Evolutionary conservation across 1,284 basidiomycete genomes (phyloP).

Genomic region (Mycena citricolor): DNA sequence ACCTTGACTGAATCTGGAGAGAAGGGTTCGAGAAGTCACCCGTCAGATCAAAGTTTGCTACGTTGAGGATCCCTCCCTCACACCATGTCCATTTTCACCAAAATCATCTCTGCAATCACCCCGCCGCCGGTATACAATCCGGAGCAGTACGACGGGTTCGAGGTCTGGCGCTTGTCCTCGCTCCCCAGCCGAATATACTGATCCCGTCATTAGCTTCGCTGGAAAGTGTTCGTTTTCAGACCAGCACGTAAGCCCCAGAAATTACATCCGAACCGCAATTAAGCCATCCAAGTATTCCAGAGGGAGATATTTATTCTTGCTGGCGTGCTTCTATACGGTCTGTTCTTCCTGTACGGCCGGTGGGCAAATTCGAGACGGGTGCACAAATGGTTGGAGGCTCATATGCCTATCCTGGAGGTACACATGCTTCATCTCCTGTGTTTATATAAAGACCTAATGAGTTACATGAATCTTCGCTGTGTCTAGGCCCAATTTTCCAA

Average conservation of each 20-base stretch:
- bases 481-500: conserved; percentile 74
- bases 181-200: conserved; percentile 38
- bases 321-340: conserved; percentile 54
- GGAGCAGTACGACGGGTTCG: conserved; percentile 40
- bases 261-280: conserved; percentile 13
- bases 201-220: conserved; percentile 36
- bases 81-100: conserved; percentile 33
- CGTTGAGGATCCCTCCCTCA: conserved; percentile 18
- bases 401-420: conserved; percentile 49
- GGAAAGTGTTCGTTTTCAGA: conserved; percentile 76
- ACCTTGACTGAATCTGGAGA: conserved; percentile 2
- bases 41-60: too few relatives aligned
- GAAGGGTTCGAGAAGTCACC: too few relatives aligned
- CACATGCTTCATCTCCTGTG: too few relatives aligned
- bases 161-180: conserved; percentile 22
- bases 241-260: conserved; percentile 59
- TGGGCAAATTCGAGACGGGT: conserved; percentile 53
- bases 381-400: conserved; percentile 60
- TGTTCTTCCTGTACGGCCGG: conserved; percentile 55
- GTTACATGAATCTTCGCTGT: too few relatives aligned
- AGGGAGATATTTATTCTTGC: conserved; percentile 60
- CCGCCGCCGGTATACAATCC: conserved; percentile 46
- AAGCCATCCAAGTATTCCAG: conserved; percentile 52
- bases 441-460: too few relatives aligned
- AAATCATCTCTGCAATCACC: conserved; percentile 45